Conservation (phyloP, 176 grass and related monocot genomes). For the Metroxylon sagu region DNA sequence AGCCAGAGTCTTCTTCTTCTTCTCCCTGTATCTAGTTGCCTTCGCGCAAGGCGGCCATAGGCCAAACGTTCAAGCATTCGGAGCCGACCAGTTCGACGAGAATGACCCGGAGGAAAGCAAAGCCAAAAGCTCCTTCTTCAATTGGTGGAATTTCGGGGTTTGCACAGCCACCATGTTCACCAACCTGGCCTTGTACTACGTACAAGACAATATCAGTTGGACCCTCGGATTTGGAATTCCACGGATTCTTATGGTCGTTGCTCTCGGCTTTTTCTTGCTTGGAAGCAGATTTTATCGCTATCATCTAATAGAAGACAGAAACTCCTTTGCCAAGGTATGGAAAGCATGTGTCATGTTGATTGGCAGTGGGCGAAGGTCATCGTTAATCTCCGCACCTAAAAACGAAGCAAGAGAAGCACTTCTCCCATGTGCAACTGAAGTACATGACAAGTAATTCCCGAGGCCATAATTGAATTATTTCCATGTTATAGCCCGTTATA, state of each 20-base stretch:
- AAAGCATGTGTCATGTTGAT: no score
- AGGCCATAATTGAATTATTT: no score
- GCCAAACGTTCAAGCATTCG: conserved; percentile 40
- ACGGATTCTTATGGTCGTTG: conserved; percentile 29
- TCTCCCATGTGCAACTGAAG: neutral
- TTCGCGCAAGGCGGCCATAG: conserved; percentile 49
- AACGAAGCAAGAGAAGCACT: no score
- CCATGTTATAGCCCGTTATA: no score
- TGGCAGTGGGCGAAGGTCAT: no score
- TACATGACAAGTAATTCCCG: neutral
- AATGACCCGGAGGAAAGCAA: conserved; percentile 28
- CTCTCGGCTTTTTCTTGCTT: conserved; percentile 40
- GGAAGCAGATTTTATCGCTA: conserved; percentile 36
- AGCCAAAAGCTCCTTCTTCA: conserved; percentile 67
- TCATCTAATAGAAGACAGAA: conserved; percentile 24
- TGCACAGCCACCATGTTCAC: conserved; percentile 32
- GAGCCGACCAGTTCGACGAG: conserved; percentile 47
- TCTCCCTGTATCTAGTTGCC: conserved; percentile 52
- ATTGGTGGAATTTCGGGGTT: conserved; percentile 79
- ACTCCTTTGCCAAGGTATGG: conserved; percentile 28
- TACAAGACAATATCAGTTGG: conserved; percentile 64
- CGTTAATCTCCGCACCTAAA: no score
- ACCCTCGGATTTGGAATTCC: conserved; percentile 67
- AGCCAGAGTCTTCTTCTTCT: conserved; percentile 42
- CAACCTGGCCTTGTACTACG: conserved; percentile 39